These are phyloP conservation scores for Eucalyptus fibrosa DNA, from an alignment of 345 rosid species.

Conservation along the genomic window DNA sequence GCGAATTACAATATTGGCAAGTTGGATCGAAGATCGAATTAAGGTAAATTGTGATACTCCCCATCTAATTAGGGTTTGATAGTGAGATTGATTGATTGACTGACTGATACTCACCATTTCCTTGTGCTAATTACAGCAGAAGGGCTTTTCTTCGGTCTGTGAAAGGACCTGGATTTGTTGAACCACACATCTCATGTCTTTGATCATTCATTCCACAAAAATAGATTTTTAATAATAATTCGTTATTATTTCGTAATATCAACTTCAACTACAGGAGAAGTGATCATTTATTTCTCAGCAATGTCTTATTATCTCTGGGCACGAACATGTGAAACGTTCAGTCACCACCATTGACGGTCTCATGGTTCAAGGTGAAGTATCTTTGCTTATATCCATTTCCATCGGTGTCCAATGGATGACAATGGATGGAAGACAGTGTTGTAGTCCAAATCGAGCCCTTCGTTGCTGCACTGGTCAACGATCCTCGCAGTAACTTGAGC, in stretches of 20 bases:
- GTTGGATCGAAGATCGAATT: too few species aligned
- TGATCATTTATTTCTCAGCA: background rate
- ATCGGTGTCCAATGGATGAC: conserved; percentile 18
- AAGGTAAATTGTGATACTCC: too few species aligned
- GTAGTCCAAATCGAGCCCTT: conserved; percentile 35
- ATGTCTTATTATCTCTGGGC: background rate
- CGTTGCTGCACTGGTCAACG: conserved; percentile 53
- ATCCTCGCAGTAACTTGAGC: conserved; percentile 36
- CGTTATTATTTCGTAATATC: background rate
- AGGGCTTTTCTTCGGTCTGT: background rate
- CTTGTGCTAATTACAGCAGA: background rate
- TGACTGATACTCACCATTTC: background rate
- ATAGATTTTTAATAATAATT: background rate
- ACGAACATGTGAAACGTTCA: background rate
- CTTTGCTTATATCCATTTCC: conserved; percentile 21
- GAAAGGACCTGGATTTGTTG: background rate
- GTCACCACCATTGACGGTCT: conserved; percentile 12
- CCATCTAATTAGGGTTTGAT: background rate
- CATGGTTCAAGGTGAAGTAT: conserved; percentile 10
- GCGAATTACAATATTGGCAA: too few species aligned
- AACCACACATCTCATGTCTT: background rate
- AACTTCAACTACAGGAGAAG: background rate
- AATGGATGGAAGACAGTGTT: conserved; percentile 5
- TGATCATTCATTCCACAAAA: background rate
- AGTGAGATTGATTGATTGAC: background rate